Evolutionary conservation across 2,329 filamentous ascomycete genomes (phyloP).

Genomic region (Fusarium bulbicola): DNA sequence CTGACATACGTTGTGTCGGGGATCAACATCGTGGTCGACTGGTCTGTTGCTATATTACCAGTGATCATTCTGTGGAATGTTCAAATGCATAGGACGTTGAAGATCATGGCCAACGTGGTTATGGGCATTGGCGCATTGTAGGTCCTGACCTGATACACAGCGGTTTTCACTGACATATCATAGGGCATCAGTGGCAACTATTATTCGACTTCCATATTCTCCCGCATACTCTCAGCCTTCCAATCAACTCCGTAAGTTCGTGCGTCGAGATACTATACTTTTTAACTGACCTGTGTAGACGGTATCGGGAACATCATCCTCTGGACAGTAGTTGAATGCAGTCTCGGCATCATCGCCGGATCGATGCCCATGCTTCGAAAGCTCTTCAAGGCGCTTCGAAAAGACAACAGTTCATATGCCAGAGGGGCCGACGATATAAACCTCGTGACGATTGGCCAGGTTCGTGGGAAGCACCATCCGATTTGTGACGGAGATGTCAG

Average conservation of each 20-base stretch:
- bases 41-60: constrained; percentile 6
- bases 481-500: not conserved
- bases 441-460: constrained; percentile 6
- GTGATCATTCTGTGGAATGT: constrained; percentile 10
- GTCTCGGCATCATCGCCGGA: constrained; percentile 15
- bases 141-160: rapidly evolving
- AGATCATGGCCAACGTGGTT: not conserved
- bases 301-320: constrained; percentile 3
- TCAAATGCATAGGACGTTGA: constrained; percentile 6
- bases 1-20: constrained; percentile 13
- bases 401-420: not conserved
- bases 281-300: not conserved
- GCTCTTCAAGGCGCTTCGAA: not conserved
- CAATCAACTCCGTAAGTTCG: not conserved
- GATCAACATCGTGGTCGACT: constrained; percentile 8
- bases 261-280: rapidly evolving
- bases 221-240: not conserved
- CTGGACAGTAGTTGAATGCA: constrained; percentile 14
- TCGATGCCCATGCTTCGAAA: constrained; percentile 26
- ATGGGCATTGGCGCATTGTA: constrained; percentile 19
- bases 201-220: constrained; percentile 18
- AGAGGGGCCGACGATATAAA: not conserved
- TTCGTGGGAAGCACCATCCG: not conserved
- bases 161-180: rapidly evolving
- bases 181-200: constrained; percentile 14